Conservation (phyloP, 208 protist species). For the Crithidia expoeki region DNA sequence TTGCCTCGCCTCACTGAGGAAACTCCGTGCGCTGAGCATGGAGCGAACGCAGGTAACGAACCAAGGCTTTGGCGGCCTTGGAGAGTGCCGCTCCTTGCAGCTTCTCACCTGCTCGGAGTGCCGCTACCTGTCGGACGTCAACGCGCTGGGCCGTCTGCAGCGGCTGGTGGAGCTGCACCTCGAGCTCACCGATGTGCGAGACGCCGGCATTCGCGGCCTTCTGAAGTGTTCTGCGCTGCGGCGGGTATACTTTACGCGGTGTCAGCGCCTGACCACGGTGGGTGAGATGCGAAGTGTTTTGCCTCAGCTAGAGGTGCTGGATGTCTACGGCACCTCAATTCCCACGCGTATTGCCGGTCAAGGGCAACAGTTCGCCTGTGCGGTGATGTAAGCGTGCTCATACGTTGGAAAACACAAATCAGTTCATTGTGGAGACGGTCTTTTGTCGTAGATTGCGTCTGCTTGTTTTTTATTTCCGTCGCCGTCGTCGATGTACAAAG, state of each 20-base stretch:
- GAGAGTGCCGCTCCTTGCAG: constrained; percentile 46
- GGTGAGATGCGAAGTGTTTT: constrained; percentile 40
- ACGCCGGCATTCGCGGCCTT: constrained; percentile 54
- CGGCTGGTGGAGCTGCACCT: constrained; percentile 61
- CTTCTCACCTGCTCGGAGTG: constrained; percentile 69
- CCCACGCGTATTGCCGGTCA: constrained; percentile 55
- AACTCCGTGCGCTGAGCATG: constrained; percentile 54
- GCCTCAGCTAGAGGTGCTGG: constrained; percentile 65
- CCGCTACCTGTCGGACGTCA: constrained; percentile 65
- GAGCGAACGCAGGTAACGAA: constrained; percentile 62
- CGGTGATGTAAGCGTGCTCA: constrained; percentile 41
- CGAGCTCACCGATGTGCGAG: constrained; percentile 50
- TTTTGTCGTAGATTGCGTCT: not conserved
- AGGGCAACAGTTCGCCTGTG: constrained; percentile 59
- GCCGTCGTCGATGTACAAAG: too few species aligned
- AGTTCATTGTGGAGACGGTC: not conserved
- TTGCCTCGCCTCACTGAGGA: constrained; percentile 38
- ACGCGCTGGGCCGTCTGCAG: constrained; percentile 48
- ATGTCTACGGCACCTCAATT: constrained; percentile 83
- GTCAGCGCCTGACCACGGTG: constrained; percentile 53
- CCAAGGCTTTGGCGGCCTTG: constrained; percentile 54
- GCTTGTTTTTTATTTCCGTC: too few species aligned
- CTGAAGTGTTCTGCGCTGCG: constrained; percentile 55
- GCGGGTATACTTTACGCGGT: constrained; percentile 69
- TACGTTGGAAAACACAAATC: not conserved